Percentiles rank a stretch among this genome's conserved stretches.
These are phyloP conservation scores for Carallia pectinifolia DNA, from an alignment of 345 rosid genomes.

Conservation along the genomic window DNA sequence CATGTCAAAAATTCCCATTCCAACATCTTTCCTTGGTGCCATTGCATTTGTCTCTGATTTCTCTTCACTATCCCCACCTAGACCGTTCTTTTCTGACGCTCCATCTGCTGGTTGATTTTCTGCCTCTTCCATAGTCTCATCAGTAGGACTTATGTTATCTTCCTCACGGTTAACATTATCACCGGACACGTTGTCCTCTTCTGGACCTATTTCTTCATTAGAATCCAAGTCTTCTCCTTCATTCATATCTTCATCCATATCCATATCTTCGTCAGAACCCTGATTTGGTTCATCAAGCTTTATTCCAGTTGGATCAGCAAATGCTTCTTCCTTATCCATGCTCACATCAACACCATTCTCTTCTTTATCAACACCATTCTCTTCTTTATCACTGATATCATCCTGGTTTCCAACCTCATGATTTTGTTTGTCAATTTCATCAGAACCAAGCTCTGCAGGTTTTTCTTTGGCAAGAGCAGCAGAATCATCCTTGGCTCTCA, in stretches of 20 bases:
- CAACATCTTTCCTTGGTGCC: constrained; percentile 38
- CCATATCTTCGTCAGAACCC: constrained; percentile 45
- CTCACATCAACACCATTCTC: constrained; percentile 55
- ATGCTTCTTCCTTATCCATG: constrained; percentile 62
- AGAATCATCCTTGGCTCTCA: constrained; percentile 78
- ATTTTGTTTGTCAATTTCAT: constrained; percentile 41
- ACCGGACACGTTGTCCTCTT: constrained; percentile 40
- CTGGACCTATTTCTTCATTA: constrained; percentile 47
- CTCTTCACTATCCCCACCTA: constrained; percentile 41
- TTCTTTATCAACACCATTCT: constrained; percentile 43
- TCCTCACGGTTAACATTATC: constrained; percentile 41
- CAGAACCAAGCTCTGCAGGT: constrained; percentile 40
- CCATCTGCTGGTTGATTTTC: constrained; percentile 40
- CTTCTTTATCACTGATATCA: constrained; percentile 43
- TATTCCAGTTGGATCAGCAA: constrained; percentile 59
- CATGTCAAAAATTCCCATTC: constrained; percentile 38
- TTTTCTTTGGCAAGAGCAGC: constrained; percentile 36
- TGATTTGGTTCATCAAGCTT: constrained; percentile 52
- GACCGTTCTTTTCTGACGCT: constrained; percentile 40
- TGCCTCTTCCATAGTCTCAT: constrained; percentile 44
- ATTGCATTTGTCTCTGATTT: constrained; percentile 36
- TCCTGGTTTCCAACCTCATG: constrained; percentile 48
- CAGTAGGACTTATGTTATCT: constrained; percentile 36
- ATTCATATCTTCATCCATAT: constrained; percentile 34
- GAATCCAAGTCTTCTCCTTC: constrained; percentile 41